These are phyloP conservation scores for Pachyrhizus erosus DNA, from an alignment of 306 rosid species.

Conservation along the genomic window DNA sequence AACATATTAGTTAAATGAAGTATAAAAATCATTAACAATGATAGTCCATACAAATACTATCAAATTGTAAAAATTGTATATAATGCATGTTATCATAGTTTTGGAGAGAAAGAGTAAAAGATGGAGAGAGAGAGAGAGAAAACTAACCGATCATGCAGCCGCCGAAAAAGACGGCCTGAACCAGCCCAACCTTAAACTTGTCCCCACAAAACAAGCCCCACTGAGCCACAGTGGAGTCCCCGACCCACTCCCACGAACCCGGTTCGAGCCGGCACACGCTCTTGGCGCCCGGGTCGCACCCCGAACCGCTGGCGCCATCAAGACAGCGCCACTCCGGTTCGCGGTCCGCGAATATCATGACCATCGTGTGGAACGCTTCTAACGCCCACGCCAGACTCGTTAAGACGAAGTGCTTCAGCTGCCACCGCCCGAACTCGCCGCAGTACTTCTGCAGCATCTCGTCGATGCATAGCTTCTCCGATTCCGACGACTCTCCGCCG, in stretches of 20 bases:
- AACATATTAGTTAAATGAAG: no score
- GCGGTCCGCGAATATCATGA: conserved; percentile 85
- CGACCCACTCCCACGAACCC: conserved; percentile 83
- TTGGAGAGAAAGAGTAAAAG: neutral
- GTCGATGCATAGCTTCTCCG: conserved; percentile 68
- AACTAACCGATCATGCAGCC: conserved; percentile 95
- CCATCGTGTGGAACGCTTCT: conserved; percentile 95
- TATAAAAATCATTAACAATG: no score
- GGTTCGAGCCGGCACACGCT: conserved; percentile 58
- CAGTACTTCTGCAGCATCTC: conserved; percentile 74
- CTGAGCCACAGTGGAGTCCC: conserved; percentile 69
- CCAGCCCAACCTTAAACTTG: conserved; percentile 81
- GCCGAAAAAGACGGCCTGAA: conserved; percentile 86
- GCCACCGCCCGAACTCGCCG: conserved; percentile 94
- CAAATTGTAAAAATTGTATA: no score
- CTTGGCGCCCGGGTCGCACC: conserved; percentile 42
- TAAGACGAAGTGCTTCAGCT: conserved; percentile 74
- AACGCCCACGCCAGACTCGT: conserved; percentile 91
- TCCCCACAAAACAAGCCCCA: conserved; percentile 84
- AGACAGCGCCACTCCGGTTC: conserved; percentile 73
- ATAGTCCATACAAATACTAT: no score
- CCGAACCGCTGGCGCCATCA: neutral
- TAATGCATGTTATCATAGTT: neutral
- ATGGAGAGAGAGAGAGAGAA: neutral
- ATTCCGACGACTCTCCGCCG: neutral